Conservation (phyloP, 768 basidiomycete genomes). For the Auricularia sp. region DNA sequence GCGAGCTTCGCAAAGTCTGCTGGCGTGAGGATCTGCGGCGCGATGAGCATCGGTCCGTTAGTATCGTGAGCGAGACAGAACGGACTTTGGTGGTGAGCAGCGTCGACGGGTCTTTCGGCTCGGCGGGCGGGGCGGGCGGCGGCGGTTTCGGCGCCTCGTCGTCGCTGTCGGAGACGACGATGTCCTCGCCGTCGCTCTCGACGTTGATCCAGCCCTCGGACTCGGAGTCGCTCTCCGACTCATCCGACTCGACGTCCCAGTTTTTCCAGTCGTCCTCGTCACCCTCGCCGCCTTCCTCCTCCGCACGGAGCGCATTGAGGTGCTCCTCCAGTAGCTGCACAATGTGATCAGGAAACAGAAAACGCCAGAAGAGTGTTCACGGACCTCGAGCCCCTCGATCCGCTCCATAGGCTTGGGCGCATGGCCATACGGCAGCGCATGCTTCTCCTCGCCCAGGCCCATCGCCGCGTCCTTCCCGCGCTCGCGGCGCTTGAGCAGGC, state of each 20-base stretch:
- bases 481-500: constrained; percentile 80
- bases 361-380: constrained; percentile 18
- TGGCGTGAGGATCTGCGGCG: constrained; percentile 80
- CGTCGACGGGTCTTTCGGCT: constrained; percentile 36
- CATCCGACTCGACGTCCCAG: constrained; percentile 80
- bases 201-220: constrained; percentile 77
- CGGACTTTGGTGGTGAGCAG: constrained; percentile 73
- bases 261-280: constrained; percentile 72
- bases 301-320: constrained; percentile 58
- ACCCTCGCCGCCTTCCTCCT: constrained; percentile 42
- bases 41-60: background rate
- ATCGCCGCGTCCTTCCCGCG: constrained; percentile 88
- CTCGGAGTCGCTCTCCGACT: constrained; percentile 42
- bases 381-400: constrained; percentile 81
- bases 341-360: background rate
- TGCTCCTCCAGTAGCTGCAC: constrained; percentile 81
- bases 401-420: constrained; percentile 61
- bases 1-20: constrained; percentile 91
- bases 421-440: constrained; percentile 75
- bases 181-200: constrained; percentile 52
- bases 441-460: constrained; percentile 47
- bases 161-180: constrained; percentile 83
- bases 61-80: background rate
- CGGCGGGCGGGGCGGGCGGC: constrained; percentile 12
- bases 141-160: constrained; percentile 38